These are phyloP conservation scores for Austroboletus novae-zelandiae DNA, from an alignment of 1,284 basidiomycete species.

Conservation along the genomic window DNA sequence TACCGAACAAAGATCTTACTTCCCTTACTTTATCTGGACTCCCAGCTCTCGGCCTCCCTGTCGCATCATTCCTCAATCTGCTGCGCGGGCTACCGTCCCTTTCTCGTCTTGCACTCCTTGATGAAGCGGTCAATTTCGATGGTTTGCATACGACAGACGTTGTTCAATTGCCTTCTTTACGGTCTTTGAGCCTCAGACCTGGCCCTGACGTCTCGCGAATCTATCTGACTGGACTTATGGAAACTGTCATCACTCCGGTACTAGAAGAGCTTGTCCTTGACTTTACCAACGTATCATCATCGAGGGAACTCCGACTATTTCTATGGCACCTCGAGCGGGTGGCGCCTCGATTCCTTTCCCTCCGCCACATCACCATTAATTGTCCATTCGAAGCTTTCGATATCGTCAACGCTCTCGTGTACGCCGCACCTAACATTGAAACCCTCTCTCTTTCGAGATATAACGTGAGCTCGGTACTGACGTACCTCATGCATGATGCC, in stretches of 20 bases:
- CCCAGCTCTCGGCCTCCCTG: slow-evolving; percentile 24
- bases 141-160: slow-evolving; percentile 3
- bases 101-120: slow-evolving; percentile 24
- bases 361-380: slow-evolving; percentile 15
- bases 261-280: slow-evolving; percentile 26
- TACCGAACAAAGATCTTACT: slow-evolving; percentile 20
- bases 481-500: slow-evolving; percentile 28
- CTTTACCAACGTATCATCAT: slow-evolving; percentile 24
- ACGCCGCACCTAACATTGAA: slow-evolving; percentile 28
- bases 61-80: slow-evolving; percentile 18
- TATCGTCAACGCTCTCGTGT: slow-evolving; percentile 22
- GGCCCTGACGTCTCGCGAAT: slow-evolving; percentile 30
- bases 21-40: slow-evolving; percentile 25
- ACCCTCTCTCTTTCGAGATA: slow-evolving; percentile 28
- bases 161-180: slow-evolving; percentile 22
- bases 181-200: slow-evolving; percentile 22
- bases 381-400: slow-evolving; percentile 30
- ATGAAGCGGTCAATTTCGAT: slow-evolving; percentile 31
- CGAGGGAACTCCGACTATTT: slow-evolving; percentile 29
- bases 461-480: slow-evolving; percentile 22
- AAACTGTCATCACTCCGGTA: slow-evolving; percentile 22
- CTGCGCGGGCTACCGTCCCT: slow-evolving; percentile 24
- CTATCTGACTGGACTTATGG: slow-evolving; percentile 26
- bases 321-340: slow-evolving; percentile 30
- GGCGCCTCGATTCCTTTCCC: slow-evolving; percentile 24